Base-by-base conservation (phyloP, 768 basidiomycete species). In the Tricholoma sp. region DNA sequence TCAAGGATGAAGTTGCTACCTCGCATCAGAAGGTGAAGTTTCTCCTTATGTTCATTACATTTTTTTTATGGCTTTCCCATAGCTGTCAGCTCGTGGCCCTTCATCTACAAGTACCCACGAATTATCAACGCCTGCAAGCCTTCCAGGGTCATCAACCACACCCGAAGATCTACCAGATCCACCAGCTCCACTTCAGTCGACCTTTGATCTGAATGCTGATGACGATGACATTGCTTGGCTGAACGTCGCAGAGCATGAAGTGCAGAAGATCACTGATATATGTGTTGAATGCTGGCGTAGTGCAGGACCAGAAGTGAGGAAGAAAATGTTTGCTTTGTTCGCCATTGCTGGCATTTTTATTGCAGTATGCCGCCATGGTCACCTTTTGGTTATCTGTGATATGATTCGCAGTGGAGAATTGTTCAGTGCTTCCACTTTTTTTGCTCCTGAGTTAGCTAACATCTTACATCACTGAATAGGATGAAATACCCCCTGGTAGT, bases 401-500 rank as follows among this genome's bases (percentile, higher is more conserved):
- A 72, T 37, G 39, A 41, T 41, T 19, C 7, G 39, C 49, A 24
- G 49, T n/a, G 19, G 22, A 31, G 22, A 24, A 22, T 22, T 41
- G 16, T 37, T 37, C 35, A 37, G 35, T 37, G 35, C 35, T 37
- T 37, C 35, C 35, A 14, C 35, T 37, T 37, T 37, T 37, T 37
- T 37, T 32, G 35, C 35, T 37, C 16, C 35, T 14, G 35, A 14
- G 35, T 37, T 37, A 37, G 35, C 35, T 37, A 37, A 37, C 35
- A 37, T 14, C 35, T 37, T 49, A 34, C 31, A 32, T 32, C 22
- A 29, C 50, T 21, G 24, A 18, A 19, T 32, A 70, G 71, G 5
- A 57, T 66, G 3, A 70, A 71, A 50, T 71, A 72, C 51, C 61
- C 64, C 0, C 57, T 71, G 5, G 69, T 68, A 2, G 56, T 64